A percentile compares a stretch with the other conserved stretches of the same genome.
Conservation (phyloP, 2,329 filamentous ascomycete genomes). For the Orbilia blumenaviensis region DNA sequence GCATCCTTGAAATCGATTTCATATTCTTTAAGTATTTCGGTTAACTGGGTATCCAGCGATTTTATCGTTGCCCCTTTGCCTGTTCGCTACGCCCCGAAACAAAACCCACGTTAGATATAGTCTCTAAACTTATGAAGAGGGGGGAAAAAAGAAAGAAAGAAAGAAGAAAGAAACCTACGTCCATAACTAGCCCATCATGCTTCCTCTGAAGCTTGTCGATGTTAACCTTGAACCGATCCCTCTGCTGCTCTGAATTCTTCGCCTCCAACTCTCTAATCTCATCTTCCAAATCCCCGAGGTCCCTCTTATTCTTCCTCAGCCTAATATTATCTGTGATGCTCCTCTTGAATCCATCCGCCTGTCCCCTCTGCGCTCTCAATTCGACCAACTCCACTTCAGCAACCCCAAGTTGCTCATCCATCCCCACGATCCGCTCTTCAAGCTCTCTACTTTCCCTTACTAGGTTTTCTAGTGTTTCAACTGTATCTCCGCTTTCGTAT, state of each 20-base stretch:
- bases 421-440: conserved; percentile 20
- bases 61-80: conserved; percentile 78
- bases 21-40: conserved; percentile 78
- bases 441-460: conserved; percentile 39
- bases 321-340: conserved; percentile 89
- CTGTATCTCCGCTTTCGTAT: conserved; percentile 67
- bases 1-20: conserved; percentile 87
- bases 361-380: conserved; percentile 59
- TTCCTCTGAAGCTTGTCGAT: conserved; percentile 73
- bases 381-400: conserved; percentile 26
- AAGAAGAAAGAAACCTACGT: conserved; percentile 67
- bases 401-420: conserved; percentile 16
- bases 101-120: conserved; percentile 3
- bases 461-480: conserved; percentile 36
- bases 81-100: conserved; percentile 52
- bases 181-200: conserved; percentile 74
- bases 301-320: conserved; percentile 78
- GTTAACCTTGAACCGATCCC: conserved; percentile 76
- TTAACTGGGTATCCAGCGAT: conserved; percentile 82
- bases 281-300: conserved; percentile 72
- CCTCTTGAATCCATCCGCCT: conserved; percentile 82
- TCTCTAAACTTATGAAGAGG: not conserved
- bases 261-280: conserved; percentile 79
- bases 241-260: conserved; percentile 84
- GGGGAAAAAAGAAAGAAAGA: not conserved